Base-by-base conservation (phyloP, 2,329 filamentous ascomycete species). In the Didymella segeticola region DNA sequence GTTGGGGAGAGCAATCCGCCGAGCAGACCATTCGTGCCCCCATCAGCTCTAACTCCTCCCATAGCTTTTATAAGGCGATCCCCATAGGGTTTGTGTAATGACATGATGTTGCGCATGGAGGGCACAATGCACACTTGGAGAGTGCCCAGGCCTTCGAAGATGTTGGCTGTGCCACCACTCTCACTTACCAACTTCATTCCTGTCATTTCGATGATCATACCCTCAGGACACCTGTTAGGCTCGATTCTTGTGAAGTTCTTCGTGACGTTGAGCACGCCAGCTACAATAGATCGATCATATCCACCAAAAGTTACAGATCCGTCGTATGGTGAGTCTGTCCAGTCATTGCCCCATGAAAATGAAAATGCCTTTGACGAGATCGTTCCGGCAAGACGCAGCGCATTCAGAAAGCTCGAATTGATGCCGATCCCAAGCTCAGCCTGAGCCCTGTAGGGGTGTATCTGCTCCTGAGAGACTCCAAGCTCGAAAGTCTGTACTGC, bases 251-350 rank as follows among this genome's bases (percentile, higher is more conserved):
- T 39, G 34, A 57, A 49, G 2, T 25, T n/a, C 17, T 34, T 26
- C 1, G 48, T 53, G 29, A 53, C 31, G 22, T 46, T 49, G 17
- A 26, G 19, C 11, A 49, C 34, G 9, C 27, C 39, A 17, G 49
- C 26, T n/a, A n/a, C n/a, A 17, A 57, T 20, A 14, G 43, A 41
- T 30, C 46, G 15, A 23, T 57, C 48, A 34, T 49, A 53, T 5
- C 54, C 54, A 23, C 54, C 54, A 14, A 57, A 22, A 19, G 48
- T 53, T 15, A 57, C 27, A 5, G 54, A 53, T 20, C 54, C 54
- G 36, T 57, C 54, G 10, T 45, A 45, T n/a, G 48, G 48, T n/a
- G 37, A 9, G 6, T 46, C 43, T 6, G 54, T 46, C n/a, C 53
- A 49, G 14, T 57, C 54, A n/a, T 43, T 48, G 25, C 54, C 54